These are phyloP conservation scores for Calcarisporium arbuscula DNA, from an alignment of 2,329 filamentous ascomycete species.

Conservation along the genomic window DNA sequence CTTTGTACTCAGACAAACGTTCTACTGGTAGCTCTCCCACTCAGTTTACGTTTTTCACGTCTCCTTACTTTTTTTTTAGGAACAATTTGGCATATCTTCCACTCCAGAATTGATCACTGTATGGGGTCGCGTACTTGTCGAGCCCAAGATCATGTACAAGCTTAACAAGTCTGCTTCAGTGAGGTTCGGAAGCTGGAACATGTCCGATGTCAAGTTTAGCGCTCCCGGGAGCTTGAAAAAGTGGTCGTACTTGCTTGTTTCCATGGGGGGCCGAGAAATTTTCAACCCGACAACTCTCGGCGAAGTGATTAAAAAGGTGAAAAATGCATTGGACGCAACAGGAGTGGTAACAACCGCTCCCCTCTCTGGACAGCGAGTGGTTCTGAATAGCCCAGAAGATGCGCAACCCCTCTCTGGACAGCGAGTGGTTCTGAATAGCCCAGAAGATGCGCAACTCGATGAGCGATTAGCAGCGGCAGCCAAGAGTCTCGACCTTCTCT, in stretches of 20 bases:
- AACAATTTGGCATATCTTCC: slow-evolving; percentile 46
- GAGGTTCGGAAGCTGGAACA: slow-evolving; percentile 51
- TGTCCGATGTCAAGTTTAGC: slow-evolving; percentile 39
- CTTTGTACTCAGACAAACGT: slow-evolving; percentile 30
- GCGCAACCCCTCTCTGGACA: slow-evolving; percentile 7
- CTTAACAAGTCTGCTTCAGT: slow-evolving; percentile 16
- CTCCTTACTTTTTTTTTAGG: slow-evolving; percentile 24
- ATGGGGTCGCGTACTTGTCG: slow-evolving; percentile 49
- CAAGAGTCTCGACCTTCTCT: slow-evolving; percentile 30
- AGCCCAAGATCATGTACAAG: slow-evolving; percentile 48
- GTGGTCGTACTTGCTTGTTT: slow-evolving; percentile 32
- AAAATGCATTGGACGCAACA: slow-evolving; percentile 4
- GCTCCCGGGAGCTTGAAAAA: slow-evolving; percentile 28
- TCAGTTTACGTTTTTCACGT: too few relatives aligned
- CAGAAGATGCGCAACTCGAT: slow-evolving; percentile 9
- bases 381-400: slow-evolving; percentile 8
- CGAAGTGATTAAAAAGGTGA: slow-evolving; percentile 5
- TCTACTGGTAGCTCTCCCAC: slow-evolving; percentile 27
- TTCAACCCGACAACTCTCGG: slow-evolving; percentile 6
- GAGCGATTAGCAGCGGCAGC: slow-evolving; percentile 7
- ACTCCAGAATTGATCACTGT: slow-evolving; percentile 52
- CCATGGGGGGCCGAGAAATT: slow-evolving; percentile 1
- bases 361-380: slow-evolving; percentile 5
- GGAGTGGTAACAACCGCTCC: slow-evolving; percentile 10
- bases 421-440: slow-evolving; percentile 7